Evolutionary conservation across 768 basidiomycete genomes (phyloP), one percentile per base, ranked within the genome.

Genomic region (Clathrus columnatus): DNA sequence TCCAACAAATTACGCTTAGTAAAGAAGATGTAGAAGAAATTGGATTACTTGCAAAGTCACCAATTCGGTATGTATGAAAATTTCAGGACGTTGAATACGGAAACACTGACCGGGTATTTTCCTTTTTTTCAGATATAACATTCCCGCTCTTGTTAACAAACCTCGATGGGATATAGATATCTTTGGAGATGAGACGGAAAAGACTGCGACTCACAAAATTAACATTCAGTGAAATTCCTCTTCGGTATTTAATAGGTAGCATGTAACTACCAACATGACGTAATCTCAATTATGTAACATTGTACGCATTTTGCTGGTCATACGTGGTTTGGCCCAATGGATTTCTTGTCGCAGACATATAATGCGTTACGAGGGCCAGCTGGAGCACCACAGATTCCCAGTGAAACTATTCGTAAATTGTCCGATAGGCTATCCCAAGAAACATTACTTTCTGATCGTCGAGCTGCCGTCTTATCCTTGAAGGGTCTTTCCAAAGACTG

Each of bases 401-500:
- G 77, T 21, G 92, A 95, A 56, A 92, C 91, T 20, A 92, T 98
- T 64, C 79, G 81, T 26, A 84, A 85, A 61, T 84, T 98, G 60
- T 87, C 85, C 61, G 93, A 96, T 67, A 75, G 92, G 27, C 81
- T 99, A 20, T 87, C 91, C 18, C 91, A 93, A n/a, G 83, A 87
- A 3, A 85, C 89, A 0, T 81, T 90, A 23, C 81, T 94, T 16
- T 87, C 92, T 27, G 96, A 98, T 71, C 77, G 96, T 62, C 80
- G 91, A 56, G 95, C 95, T 24, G 87, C 95, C 0, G 86, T 99
- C n/a, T 74, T 96, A 51, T 82, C 91, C 0, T 78, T 99, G 61
- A 98, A 98, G 67, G 95, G 94, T 20, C 83, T 98, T 51, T 75
- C 85, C 46, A 80, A 93, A 57, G 94, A 96, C 68, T 91, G 87